phyloP scores from a whole-genome alignment of 1,139 yeast species.

The Debaryomyces sp. region DNA sequence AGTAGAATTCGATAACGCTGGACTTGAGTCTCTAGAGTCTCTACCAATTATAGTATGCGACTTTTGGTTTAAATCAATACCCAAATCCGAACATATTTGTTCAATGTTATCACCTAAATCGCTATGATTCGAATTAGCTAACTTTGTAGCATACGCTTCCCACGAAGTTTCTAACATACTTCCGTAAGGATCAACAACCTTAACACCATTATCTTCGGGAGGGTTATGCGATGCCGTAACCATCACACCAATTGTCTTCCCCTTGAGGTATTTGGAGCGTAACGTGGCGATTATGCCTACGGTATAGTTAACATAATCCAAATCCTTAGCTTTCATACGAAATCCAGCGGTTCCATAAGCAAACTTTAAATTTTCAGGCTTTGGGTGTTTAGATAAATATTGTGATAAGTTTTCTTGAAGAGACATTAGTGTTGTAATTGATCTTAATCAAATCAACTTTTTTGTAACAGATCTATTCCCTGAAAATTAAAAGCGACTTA shows the following conservation, averaged over 20 bases:
- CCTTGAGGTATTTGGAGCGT: conserved; percentile 70
- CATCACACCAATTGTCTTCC: conserved; percentile 85
- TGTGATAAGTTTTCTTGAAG: conserved; percentile 13
- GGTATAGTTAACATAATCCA: conserved; percentile 84
- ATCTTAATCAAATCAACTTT: conserved; percentile 11
- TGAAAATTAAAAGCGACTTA: conserved; percentile 3
- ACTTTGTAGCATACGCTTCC: conserved; percentile 79
- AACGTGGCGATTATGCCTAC: conserved; percentile 83
- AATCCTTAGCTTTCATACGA: conserved; percentile 68
- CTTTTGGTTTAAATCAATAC: conserved; percentile 39
- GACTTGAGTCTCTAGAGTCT: conserved; percentile 82
- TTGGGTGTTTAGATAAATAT: conserved; percentile 34
- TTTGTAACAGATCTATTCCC: neutral
- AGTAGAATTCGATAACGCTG: conserved; percentile 62
- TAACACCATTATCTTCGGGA: conserved; percentile 92
- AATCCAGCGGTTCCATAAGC: conserved; percentile 97
- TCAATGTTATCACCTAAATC: conserved; percentile 29
- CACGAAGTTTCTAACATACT: conserved; percentile 86
- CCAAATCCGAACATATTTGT: conserved; percentile 31
- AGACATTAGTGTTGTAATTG: conserved; percentile 14
- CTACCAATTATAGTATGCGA: conserved; percentile 59
- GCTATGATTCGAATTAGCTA: conserved; percentile 70
- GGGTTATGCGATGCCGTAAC: conserved; percentile 98
- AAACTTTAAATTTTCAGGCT: conserved; percentile 50
- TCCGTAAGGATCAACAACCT: conserved; percentile 90